Conservation (phyloP, 139 green algal species). For the Yamagishiella unicocca region DNA sequence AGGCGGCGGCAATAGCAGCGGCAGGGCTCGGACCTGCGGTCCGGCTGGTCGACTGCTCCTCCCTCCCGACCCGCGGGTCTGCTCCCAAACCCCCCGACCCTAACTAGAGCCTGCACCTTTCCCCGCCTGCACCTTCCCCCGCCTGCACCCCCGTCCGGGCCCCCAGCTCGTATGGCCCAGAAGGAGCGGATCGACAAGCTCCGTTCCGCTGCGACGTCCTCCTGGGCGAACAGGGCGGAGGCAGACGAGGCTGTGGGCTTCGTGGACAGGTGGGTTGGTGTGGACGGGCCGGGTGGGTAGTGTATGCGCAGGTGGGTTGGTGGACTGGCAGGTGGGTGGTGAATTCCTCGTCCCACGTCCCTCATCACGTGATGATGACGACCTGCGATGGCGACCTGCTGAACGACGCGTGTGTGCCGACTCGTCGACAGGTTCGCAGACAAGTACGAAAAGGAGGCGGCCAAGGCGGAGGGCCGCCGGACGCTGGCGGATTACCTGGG, state of each 20-base stretch:
- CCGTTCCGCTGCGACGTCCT: constrained; percentile 6
- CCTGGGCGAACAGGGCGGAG: not conserved
- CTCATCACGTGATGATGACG: not conserved
- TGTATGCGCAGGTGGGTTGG: not conserved
- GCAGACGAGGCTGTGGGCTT: constrained; percentile 8
- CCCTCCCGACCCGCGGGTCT: no score
- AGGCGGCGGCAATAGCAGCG: no score
- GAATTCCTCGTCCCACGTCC: not conserved
- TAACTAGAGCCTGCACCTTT: no score
- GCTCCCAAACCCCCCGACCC: no score
- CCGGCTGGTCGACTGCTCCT: no score
- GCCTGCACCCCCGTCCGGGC: not conserved
- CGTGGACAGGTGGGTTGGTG: constrained; percentile 34
- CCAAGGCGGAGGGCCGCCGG: not conserved
- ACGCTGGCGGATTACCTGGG: constrained; percentile 25
- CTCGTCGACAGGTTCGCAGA: not conserved
- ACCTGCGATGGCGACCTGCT: no score
- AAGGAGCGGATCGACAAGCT: constrained; percentile 27
- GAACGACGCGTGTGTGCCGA: no score
- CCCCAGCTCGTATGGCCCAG: not conserved
- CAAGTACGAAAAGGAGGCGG: not conserved
- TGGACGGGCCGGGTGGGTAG: not conserved
- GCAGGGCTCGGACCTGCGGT: no score
- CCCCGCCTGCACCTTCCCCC: not conserved
- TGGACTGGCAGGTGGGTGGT: not conserved